These are phyloP conservation scores for Psilocybe cubensis DNA, from an alignment of 768 basidiomycete species.

Conservation along the genomic window DNA sequence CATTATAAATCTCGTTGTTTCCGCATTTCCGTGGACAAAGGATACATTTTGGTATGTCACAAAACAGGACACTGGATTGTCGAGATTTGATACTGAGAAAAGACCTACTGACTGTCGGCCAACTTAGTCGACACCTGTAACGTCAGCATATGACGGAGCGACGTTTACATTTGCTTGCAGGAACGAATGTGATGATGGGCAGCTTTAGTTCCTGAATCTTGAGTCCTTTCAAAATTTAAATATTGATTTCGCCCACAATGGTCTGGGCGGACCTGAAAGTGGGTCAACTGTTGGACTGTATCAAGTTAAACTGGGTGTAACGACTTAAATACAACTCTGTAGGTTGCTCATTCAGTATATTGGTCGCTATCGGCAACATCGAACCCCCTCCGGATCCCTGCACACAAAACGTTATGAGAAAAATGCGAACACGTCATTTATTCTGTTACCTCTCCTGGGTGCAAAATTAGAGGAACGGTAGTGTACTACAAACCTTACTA, in stretches of 20 bases:
- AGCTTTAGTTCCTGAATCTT: conserved; percentile 19
- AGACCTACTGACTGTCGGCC: conserved; percentile 8
- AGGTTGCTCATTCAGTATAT: not conserved
- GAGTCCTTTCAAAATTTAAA: no score
- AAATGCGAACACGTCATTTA: conserved; percentile 10
- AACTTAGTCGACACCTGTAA: conserved; percentile 15
- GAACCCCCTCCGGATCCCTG: not conserved
- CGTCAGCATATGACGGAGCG: conserved; percentile 4
- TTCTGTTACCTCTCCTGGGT: not conserved
- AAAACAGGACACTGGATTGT: not conserved
- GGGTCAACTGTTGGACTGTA: conserved; percentile 17
- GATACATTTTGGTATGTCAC: conserved; percentile 2
- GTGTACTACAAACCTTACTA: no score
- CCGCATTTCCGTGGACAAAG: conserved; percentile 16
- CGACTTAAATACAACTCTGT: conserved; percentile 7
- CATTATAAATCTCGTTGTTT: conserved; percentile 6
- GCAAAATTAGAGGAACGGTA: not conserved
- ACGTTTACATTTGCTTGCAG: conserved; percentile 8
- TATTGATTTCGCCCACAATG: conserved; percentile 2
- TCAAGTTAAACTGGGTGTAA: conserved; percentile 12
- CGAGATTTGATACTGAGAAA: conserved; percentile 11
- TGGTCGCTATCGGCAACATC: conserved; percentile 16
- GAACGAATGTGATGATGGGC: conserved; percentile 16
- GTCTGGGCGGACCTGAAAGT: conserved; percentile 20
- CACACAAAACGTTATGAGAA: conserved; percentile 15